Evolutionary conservation across 1,284 basidiomycete genomes (phyloP).

Genomic region (Ceratobasidium sp.): DNA sequence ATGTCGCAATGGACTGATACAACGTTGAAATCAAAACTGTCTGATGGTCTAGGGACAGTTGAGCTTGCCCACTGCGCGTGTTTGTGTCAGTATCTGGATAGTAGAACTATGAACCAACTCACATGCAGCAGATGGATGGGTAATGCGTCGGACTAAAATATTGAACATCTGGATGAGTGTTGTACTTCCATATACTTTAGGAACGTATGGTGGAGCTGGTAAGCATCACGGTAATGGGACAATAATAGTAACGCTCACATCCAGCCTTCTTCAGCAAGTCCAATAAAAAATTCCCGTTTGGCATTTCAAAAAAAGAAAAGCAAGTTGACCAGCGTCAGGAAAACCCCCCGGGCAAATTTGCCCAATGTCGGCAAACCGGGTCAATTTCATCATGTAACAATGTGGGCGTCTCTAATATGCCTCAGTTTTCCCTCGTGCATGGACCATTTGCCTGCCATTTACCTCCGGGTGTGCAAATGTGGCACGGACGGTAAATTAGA

Average conservation of each 20-base stretch:
- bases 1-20: background rate
- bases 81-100: no score
- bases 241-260: background rate
- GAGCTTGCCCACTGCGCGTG: background rate
- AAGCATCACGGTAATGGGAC: no score
- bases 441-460: no score
- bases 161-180: background rate
- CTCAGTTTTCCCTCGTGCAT: no score
- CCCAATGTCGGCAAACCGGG: no score
- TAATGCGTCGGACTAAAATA: background rate
- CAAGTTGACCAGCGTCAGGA: background rate
- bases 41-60: background rate
- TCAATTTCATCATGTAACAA: no score
- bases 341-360: no score
- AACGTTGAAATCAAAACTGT: background rate
- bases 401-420: no score
- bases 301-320: background rate
- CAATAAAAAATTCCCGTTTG: background rate
- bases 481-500: no score
- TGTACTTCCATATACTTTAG: background rate
- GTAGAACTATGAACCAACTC: background rate
- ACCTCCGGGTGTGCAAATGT: no score
- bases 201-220: background rate
- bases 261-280: background rate
- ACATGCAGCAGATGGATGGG: background rate